phyloP scores from a whole-genome alignment of 148 eudicot species.

The Chenopodium berlandieri region DNA sequence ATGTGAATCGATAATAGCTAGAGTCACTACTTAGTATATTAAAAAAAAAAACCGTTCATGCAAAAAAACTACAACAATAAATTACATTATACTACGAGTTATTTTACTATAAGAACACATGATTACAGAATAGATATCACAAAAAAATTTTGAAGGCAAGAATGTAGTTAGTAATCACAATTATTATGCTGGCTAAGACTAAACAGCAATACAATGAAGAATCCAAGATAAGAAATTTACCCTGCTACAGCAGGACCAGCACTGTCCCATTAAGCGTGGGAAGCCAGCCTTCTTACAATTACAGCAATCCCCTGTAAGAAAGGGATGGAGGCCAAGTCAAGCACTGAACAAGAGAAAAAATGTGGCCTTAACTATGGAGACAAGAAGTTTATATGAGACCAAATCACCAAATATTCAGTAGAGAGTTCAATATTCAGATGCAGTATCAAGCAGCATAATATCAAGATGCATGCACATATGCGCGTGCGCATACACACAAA shows the following conservation, averaged over 20 bases:
- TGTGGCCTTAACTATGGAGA: not conserved
- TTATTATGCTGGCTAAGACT: not conserved
- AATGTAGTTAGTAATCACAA: not conserved
- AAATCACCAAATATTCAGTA: not conserved
- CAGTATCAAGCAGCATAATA: not conserved
- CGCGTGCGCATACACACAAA: not conserved
- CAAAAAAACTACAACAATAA: no score
- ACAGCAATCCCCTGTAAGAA: slow-evolving; percentile 27
- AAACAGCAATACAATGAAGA: not conserved
- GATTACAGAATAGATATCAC: not conserved
- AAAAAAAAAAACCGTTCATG: no score
- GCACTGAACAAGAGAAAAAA: not conserved
- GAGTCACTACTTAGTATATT: no score
- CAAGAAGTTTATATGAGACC: not conserved
- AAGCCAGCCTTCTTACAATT: slow-evolving; percentile 27
- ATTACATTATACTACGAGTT: no score
- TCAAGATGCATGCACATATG: no score
- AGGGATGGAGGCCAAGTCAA: not conserved
- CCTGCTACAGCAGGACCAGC: slow-evolving; percentile 52
- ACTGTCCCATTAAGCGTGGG: slow-evolving; percentile 55
- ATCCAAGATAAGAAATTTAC: slow-evolving; percentile 25
- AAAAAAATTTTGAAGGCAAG: no score
- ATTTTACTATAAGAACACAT: no score
- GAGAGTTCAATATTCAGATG: not conserved
- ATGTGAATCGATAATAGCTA: not conserved